These are phyloP conservation scores for Tylopilus felleus DNA, from an alignment of 768 basidiomycete species.

Conservation along the genomic window DNA sequence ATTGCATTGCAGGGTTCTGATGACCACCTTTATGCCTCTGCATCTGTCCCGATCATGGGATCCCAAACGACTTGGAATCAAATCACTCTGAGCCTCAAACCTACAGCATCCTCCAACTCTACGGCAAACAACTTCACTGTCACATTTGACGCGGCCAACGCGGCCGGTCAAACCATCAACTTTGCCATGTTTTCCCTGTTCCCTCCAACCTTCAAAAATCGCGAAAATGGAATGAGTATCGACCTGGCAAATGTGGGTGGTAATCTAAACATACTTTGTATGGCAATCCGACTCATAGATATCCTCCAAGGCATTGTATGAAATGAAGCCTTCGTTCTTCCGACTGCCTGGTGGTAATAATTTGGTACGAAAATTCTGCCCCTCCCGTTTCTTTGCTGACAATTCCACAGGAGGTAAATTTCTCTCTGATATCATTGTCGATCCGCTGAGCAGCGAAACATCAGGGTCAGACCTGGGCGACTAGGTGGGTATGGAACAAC, in stretches of 20 bases:
- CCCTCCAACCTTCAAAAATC: slow-evolving; percentile 63
- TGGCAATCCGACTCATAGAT: no score
- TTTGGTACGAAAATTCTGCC: slow-evolving; percentile 35
- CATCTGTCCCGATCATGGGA: slow-evolving; percentile 37
- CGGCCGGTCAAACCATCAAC: slow-evolving; percentile 43
- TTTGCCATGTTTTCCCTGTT: slow-evolving; percentile 65
- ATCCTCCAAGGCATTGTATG: slow-evolving; percentile 42
- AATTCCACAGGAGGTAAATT: no score
- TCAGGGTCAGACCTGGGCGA: no score
- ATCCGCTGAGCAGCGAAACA: no score
- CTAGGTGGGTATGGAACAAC: no score
- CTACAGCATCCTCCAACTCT: slow-evolving; percentile 38
- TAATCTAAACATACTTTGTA: no score
- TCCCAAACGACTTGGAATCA: slow-evolving; percentile 50
- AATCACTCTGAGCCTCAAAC: slow-evolving; percentile 40
- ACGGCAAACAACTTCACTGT: slow-evolving; percentile 52
- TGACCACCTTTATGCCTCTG: slow-evolving; percentile 43
- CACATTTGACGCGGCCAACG: slow-evolving; percentile 43
- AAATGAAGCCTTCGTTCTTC: slow-evolving; percentile 60
- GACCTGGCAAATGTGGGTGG: slow-evolving; percentile 54
- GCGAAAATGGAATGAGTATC: slow-evolving; percentile 56
- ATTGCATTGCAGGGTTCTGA: slow-evolving; percentile 40
- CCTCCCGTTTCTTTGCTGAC: no score
- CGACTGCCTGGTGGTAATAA: slow-evolving; percentile 70
- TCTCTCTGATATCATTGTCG: no score